phyloP scores from a whole-genome alignment of 768 basidiomycete species.

The Trametes gibbosa region DNA sequence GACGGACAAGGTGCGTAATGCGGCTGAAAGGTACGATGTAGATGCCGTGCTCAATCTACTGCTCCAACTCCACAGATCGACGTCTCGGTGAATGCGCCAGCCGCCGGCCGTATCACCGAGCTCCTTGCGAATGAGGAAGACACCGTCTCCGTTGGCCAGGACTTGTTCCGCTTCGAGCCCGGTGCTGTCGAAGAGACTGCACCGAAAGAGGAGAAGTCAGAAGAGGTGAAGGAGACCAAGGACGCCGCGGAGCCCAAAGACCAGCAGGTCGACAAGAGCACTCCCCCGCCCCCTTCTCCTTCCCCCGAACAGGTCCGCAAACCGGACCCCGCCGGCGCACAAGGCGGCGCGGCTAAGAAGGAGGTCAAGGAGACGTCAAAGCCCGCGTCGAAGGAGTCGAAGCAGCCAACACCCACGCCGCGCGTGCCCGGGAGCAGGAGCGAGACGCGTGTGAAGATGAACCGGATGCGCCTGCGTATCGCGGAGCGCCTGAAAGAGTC shows the following conservation, averaged over 20 bases:
- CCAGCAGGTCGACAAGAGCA: constrained; percentile 46
- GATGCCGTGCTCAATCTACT: neutral
- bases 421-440: constrained; percentile 55
- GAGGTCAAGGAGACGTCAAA: constrained; percentile 35
- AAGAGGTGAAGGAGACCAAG: constrained; percentile 30
- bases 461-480: constrained; percentile 95
- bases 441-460: constrained; percentile 98
- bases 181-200: constrained; percentile 40
- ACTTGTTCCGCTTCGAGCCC: constrained; percentile 86
- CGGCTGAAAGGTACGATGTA: neutral
- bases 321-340: constrained; percentile 28
- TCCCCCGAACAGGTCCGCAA: constrained; percentile 30
- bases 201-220: constrained; percentile 24
- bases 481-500: constrained; percentile 97
- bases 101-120: constrained; percentile 83
- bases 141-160: constrained; percentile 92
- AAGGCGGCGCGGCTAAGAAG: constrained; percentile 35
- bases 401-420: constrained; percentile 33
- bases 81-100: constrained; percentile 92
- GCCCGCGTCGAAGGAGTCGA: constrained; percentile 24
- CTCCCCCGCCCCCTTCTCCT: constrained; percentile 44
- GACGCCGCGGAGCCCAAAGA: constrained; percentile 46
- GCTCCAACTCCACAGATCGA: constrained; percentile 65
- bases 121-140: constrained; percentile 88
- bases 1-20: constrained; percentile 84